A percentile compares a stretch with the other conserved stretches of the same genome.
Conservation (phyloP, 2,329 filamentous ascomycete species). For the Scedosporium apiospermum region DNA sequence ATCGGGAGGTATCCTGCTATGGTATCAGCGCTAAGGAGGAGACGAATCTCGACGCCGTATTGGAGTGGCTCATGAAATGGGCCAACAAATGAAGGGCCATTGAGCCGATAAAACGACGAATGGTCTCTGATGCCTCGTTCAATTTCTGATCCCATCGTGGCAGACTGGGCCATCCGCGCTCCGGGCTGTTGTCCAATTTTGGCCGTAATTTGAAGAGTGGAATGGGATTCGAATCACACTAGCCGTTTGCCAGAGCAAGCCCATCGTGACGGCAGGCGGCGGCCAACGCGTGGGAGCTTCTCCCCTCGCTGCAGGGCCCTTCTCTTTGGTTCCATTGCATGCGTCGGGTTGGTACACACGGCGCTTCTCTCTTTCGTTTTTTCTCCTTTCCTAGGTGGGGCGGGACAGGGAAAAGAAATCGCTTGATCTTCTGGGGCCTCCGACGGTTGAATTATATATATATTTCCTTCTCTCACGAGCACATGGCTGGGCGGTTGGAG, state of each 20-base stretch:
- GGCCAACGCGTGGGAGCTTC: too few species aligned
- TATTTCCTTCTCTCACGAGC: slow-evolving; percentile 25
- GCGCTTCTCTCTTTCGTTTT: background rate
- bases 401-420: slow-evolving; percentile 1
- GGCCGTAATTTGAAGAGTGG: too few species aligned
- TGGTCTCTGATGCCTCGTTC: background rate
- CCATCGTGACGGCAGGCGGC: too few species aligned
- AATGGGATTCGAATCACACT: too few species aligned
- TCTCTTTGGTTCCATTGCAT: slow-evolving; percentile 3
- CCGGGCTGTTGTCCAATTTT: too few species aligned
- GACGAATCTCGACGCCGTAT: slow-evolving; percentile 92
- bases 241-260: too few species aligned
- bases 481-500: slow-evolving; percentile 14
- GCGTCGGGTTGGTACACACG: background rate
- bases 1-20: slow-evolving; percentile 95
- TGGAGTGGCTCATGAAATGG: slow-evolving; percentile 92
- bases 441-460: slow-evolving; percentile 14
- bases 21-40: slow-evolving; percentile 98
- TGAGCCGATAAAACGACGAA: background rate
- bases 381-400: slow-evolving; percentile 5
- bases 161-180: background rate
- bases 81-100: slow-evolving; percentile 54
- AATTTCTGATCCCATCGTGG: background rate
- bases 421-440: background rate
- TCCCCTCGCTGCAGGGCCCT: background rate